Percentiles rank a stretch among this genome's conserved stretches.
Evolutionary conservation across 2,329 filamentous ascomycete species (phyloP).

Genomic region (Teratosphaeria gauchensis): DNA sequence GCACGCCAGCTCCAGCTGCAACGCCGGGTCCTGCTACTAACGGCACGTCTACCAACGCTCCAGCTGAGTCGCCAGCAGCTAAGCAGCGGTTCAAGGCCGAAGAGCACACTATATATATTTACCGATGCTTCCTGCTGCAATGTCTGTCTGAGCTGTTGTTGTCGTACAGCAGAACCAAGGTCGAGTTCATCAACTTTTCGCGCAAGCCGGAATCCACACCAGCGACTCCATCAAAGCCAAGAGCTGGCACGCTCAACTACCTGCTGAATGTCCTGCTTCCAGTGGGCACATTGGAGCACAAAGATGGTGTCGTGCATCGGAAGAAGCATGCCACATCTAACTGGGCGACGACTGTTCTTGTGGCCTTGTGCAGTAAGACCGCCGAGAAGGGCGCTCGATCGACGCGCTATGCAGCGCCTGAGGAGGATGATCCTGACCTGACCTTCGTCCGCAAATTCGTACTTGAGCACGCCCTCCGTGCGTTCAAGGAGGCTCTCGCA

Average conservation of each 20-base stretch:
- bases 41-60: neutral
- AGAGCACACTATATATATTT: conserved; percentile 91
- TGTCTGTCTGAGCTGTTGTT: conserved; percentile 83
- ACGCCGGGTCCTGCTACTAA: conserved; percentile 21
- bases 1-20: conserved; percentile 12
- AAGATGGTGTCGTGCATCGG: conserved; percentile 66
- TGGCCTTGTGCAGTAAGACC: conserved; percentile 80
- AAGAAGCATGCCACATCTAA: conserved; percentile 78
- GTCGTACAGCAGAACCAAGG: conserved; percentile 88
- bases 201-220: conserved; percentile 76
- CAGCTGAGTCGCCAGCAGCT: conserved; percentile 39
- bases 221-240: conserved; percentile 84
- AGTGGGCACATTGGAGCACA: conserved; percentile 55
- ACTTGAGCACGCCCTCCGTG: conserved; percentile 81
- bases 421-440: conserved; percentile 72
- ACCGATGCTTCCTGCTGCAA: conserved; percentile 88
- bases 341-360: conserved; percentile 77
- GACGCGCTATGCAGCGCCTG: conserved; percentile 24
- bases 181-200: conserved; percentile 99
- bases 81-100: conserved; percentile 81
- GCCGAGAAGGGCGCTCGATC: conserved; percentile 54
- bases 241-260: conserved; percentile 88
- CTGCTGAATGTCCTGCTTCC: conserved; percentile 71
- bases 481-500: conserved; percentile 77
- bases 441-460: conserved; percentile 92